Conservation (phyloP, 768 basidiomycete genomes). For the Strobilomyces confusus region DNA sequence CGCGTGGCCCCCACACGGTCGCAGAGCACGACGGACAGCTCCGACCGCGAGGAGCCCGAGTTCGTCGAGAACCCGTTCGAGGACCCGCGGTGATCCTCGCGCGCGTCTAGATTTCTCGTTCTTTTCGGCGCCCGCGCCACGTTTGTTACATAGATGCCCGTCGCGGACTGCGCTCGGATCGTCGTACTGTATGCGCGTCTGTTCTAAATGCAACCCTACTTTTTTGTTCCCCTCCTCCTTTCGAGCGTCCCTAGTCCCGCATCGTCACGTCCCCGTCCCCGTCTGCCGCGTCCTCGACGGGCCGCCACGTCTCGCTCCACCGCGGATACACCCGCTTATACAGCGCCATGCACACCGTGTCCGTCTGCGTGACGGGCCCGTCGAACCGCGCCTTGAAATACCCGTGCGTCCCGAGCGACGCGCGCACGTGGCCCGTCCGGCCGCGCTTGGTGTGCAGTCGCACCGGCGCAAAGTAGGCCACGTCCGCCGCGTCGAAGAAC, state of each 20-base stretch:
- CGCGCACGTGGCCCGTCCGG: slow-evolving; percentile 81
- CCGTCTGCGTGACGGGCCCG: slow-evolving; percentile 92
- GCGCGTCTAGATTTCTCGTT: background rate
- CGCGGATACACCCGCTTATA: slow-evolving; percentile 95
- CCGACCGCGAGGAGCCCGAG: slow-evolving; percentile 55
- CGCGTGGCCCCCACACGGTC: slow-evolving; percentile 8
- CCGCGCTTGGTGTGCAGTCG: slow-evolving; percentile 92
- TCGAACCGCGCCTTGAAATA: slow-evolving; percentile 97
- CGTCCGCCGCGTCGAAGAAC: slow-evolving; percentile 96
- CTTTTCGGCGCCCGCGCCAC: no score
- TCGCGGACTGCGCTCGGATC: no score
- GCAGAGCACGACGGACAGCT: slow-evolving; percentile 21
- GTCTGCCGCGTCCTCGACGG: background rate
- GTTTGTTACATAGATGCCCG: no score
- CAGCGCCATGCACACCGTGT: slow-evolving; percentile 90
- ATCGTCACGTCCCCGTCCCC: slow-evolving; percentile 24
- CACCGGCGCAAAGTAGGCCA: slow-evolving; percentile 89
- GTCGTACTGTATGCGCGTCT: background rate
- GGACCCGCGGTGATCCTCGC: slow-evolving; percentile 30
- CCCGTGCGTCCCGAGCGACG: slow-evolving; percentile 94
- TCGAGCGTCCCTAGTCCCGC: slow-evolving; percentile 13
- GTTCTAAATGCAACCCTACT: background rate
- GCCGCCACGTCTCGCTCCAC: slow-evolving; percentile 62
- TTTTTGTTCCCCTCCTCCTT: background rate
- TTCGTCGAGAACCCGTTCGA: slow-evolving; percentile 77